phyloP scores from a whole-genome alignment of 352 stramenopile genomes.

The Globisporangium recalcitrans region DNA sequence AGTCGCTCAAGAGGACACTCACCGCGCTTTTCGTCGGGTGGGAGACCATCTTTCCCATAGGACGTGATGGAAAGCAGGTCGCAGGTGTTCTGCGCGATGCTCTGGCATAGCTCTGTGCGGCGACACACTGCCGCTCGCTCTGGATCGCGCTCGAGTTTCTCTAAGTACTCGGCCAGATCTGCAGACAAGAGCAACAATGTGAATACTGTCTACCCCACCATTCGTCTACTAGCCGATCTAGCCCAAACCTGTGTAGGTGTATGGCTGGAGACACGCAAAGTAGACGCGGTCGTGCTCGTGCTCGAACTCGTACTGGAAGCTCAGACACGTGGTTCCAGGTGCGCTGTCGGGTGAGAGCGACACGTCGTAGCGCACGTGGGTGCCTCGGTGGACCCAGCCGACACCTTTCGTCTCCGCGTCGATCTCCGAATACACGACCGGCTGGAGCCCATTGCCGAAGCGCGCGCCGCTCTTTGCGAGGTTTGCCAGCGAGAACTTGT shows the following conservation, averaged over 20 bases:
- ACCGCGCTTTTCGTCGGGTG: slow-evolving; percentile 48
- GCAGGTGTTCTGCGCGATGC: slow-evolving; percentile 75
- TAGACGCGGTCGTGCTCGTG: slow-evolving; percentile 67
- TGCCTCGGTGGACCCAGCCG: slow-evolving; percentile 62
- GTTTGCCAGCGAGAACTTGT: slow-evolving; percentile 78
- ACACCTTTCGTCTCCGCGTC: slow-evolving; percentile 32
- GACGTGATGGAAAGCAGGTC: slow-evolving; percentile 89
- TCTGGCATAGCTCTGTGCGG: slow-evolving; percentile 79
- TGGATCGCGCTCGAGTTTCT: slow-evolving; percentile 48
- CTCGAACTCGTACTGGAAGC: slow-evolving; percentile 70
- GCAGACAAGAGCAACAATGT: neutral
- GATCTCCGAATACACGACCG: slow-evolving; percentile 69
- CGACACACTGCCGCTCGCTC: slow-evolving; percentile 37
- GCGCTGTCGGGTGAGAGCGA: slow-evolving; percentile 28
- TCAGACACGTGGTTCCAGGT: slow-evolving; percentile 47
- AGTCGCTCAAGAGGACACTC: too few relatives aligned
- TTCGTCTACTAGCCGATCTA: neutral
- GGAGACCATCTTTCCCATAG: slow-evolving; percentile 29
- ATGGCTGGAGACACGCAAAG: slow-evolving; percentile 83
- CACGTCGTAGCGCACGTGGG: slow-evolving; percentile 57
- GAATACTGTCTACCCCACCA: neutral
- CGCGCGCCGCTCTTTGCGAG: slow-evolving; percentile 78
- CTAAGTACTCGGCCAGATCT: slow-evolving; percentile 76
- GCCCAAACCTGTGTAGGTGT: slow-evolving; percentile 76
- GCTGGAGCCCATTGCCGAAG: slow-evolving; percentile 77